Percentiles rank a stretch among this genome's conserved stretches.
These are phyloP conservation scores for Thielaviopsis musarum DNA, from an alignment of 2,329 filamentous ascomycete genomes.

Conservation along the genomic window DNA sequence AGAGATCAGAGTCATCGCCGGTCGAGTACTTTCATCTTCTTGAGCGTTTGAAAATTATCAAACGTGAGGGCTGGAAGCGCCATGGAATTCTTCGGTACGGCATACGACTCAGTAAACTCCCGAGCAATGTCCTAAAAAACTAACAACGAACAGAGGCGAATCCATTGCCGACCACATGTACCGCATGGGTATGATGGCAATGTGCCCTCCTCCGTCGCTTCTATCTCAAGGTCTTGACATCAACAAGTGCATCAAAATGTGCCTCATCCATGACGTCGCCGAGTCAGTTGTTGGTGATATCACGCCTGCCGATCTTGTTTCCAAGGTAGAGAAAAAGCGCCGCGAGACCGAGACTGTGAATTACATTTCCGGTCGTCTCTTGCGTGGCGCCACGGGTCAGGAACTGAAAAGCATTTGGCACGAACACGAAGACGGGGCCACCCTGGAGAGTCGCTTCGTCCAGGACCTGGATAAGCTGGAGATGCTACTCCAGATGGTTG, in stretches of 20 bases:
- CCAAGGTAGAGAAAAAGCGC: slow-evolving; percentile 75
- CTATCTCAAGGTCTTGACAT: slow-evolving; percentile 52
- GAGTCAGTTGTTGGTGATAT: slow-evolving; percentile 95
- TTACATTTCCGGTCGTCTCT: slow-evolving; percentile 64
- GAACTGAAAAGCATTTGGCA: slow-evolving; percentile 74
- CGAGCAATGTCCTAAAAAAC: background rate
- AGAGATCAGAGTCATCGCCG: slow-evolving; percentile 48
- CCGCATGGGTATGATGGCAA: slow-evolving; percentile 91
- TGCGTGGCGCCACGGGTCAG: slow-evolving; percentile 48
- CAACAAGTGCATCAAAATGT: slow-evolving; percentile 81
- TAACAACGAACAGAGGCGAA: slow-evolving; percentile 43
- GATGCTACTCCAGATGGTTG: slow-evolving; percentile 82
- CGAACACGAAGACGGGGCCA: slow-evolving; percentile 82
- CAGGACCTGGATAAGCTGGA: slow-evolving; percentile 98
- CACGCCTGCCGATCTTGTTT: slow-evolving; percentile 77
- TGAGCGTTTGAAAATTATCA: slow-evolving; percentile 86
- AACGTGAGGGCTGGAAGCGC: slow-evolving; percentile 87
- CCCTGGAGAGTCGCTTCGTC: slow-evolving; percentile 72
- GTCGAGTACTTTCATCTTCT: slow-evolving; percentile 89
- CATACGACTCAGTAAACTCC: background rate
- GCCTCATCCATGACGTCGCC: slow-evolving; percentile 92
- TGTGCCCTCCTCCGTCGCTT: slow-evolving; percentile 70
- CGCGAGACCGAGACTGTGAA: slow-evolving; percentile 85
- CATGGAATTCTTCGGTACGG: slow-evolving; percentile 53
- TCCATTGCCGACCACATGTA: slow-evolving; percentile 99